Conservation (phyloP, 495 filamentous ascomycete genomes). For the Neurospora sp. region DNA sequence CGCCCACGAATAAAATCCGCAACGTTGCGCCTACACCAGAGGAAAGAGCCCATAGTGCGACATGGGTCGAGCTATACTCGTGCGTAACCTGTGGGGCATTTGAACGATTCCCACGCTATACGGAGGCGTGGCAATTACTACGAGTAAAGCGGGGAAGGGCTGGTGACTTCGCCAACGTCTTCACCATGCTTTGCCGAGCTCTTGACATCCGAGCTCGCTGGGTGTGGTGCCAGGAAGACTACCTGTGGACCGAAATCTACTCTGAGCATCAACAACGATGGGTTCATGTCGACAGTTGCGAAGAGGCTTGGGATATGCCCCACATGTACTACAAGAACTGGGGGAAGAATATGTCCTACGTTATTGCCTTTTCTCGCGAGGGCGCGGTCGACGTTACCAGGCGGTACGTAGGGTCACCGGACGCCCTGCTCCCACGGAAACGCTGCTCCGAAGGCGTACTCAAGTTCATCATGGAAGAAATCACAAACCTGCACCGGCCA, state of each 20-base stretch:
- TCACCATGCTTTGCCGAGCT: constrained; percentile 95
- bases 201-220: constrained; percentile 85
- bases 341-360: constrained; percentile 92
- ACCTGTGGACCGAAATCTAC: constrained; percentile 96
- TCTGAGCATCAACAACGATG: constrained; percentile 87
- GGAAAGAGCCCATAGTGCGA: constrained; percentile 76
- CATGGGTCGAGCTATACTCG: constrained; percentile 81
- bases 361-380: constrained; percentile 91
- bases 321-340: constrained; percentile 89
- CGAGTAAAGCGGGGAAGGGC: constrained; percentile 75
- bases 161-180: constrained; percentile 98
- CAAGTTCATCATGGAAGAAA: constrained; percentile 80
- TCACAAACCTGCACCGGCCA: constrained; percentile 62
- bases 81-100: constrained; percentile 56
- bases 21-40: constrained; percentile 78
- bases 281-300: constrained; percentile 95
- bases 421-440: constrained; percentile 42
- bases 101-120: constrained; percentile 90
- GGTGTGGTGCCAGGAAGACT: constrained; percentile 98
- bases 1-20: constrained; percentile 73
- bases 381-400: constrained; percentile 93
- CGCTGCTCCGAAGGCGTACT: constrained; percentile 80
- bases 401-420: constrained; percentile 55
- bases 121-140: constrained; percentile 88
- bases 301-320: constrained; percentile 93